Conservation (phyloP, 2,329 filamentous ascomycete genomes). For the Colletotrichum plurivorum region DNA sequence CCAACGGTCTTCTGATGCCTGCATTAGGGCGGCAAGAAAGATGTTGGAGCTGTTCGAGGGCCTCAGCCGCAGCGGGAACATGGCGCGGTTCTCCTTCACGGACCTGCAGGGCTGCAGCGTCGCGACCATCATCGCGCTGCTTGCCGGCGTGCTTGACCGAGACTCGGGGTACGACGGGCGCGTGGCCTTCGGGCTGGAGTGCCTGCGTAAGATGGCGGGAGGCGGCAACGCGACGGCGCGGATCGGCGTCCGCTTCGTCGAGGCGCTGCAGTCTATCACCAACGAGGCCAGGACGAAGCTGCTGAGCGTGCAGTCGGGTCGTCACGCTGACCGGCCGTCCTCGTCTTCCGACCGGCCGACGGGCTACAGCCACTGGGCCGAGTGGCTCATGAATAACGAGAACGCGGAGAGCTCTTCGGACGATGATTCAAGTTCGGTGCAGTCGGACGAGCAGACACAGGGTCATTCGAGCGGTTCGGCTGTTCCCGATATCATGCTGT, state of each 20-base stretch:
- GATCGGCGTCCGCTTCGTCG: slow-evolving; percentile 46
- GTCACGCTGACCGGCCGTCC: not conserved
- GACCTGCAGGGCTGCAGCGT: slow-evolving; percentile 57
- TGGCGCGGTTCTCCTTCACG: slow-evolving; percentile 54
- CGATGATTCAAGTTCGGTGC: not conserved
- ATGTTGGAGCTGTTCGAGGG: slow-evolving; percentile 50
- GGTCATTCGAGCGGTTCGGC: not conserved
- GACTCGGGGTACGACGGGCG: slow-evolving; percentile 49
- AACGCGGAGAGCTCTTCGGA: not conserved
- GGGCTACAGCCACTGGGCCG: slow-evolving; percentile 43
- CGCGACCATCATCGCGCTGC: slow-evolving; percentile 52
- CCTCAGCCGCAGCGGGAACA: slow-evolving; percentile 46
- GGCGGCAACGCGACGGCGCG: slow-evolving; percentile 47
- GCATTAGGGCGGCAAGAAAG: slow-evolving; percentile 50
- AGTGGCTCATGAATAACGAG: slow-evolving; percentile 41
- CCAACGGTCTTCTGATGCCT: slow-evolving; percentile 44
- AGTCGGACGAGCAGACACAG: not conserved
- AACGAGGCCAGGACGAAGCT: slow-evolving; percentile 44
- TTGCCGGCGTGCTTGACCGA: slow-evolving; percentile 52
- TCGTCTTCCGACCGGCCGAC: not conserved
- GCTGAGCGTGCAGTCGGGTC: not conserved
- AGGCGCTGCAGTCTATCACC: slow-evolving; percentile 43
- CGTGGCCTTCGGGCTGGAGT: slow-evolving; percentile 49
- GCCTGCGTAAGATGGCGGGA: slow-evolving; percentile 51
- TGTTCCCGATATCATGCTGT: not conserved